phyloP scores from a whole-genome alignment of 1,284 basidiomycete genomes.

The Leccinum fallax region DNA sequence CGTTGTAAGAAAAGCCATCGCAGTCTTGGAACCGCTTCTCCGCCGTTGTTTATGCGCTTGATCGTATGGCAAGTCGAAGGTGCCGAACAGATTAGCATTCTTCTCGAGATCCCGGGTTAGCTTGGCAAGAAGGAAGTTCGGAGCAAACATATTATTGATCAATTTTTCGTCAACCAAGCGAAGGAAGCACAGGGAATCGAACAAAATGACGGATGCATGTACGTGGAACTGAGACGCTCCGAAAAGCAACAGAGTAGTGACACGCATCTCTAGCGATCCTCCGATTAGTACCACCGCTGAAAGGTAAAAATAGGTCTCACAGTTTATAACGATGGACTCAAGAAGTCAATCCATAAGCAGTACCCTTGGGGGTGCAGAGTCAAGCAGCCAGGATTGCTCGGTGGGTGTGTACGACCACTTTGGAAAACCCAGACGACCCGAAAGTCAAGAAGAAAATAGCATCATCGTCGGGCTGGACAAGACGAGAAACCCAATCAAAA shows the following conservation, averaged over 20 bases:
- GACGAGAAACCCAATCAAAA: too few species aligned
- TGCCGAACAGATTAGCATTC: conserved; percentile 12
- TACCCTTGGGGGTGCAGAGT: conserved; percentile 19
- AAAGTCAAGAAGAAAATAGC: too few species aligned
- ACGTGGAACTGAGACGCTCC: conserved; percentile 34
- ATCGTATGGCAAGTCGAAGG: conserved; percentile 36
- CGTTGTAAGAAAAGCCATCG: conserved; percentile 35
- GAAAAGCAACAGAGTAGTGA: conserved; percentile 24
- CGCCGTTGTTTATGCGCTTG: conserved; percentile 35
- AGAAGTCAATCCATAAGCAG: conserved; percentile 27
- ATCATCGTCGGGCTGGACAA: too few species aligned
- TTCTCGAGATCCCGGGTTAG: conserved; percentile 35
- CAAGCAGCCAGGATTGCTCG: conserved; percentile 32
- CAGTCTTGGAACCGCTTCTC: conserved; percentile 43
- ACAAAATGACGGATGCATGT: conserved; percentile 28
- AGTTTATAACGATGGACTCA: conserved; percentile 27
- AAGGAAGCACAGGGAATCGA: conserved; percentile 25
- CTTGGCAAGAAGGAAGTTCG: conserved; percentile 46
- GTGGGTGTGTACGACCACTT: conserved; percentile 24
- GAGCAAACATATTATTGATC: conserved; percentile 37
- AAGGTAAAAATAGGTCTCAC: conserved; percentile 13
- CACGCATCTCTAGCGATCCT: conserved; percentile 37
- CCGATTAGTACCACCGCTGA: not conserved
- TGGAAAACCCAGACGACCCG: too few species aligned
- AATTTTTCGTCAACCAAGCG: conserved; percentile 30